Evolutionary conservation across 805 yeast species (phyloP).

Genomic region (Kregervanrija fluxuum): DNA sequence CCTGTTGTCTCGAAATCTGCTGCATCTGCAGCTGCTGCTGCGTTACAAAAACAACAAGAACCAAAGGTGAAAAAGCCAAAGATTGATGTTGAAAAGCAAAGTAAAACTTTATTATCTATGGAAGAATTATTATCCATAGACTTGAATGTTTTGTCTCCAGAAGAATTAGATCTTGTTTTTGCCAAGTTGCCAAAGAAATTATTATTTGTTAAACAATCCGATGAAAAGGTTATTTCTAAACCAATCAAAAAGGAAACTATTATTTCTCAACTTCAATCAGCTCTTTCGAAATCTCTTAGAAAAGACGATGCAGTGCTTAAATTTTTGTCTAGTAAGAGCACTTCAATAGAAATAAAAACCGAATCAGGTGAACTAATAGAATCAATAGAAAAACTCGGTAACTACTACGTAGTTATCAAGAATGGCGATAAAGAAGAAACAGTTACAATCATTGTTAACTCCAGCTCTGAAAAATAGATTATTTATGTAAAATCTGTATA

Average conservation of each 20-base stretch:
- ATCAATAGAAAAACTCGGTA: constrained; percentile 15
- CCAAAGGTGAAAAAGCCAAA: constrained; percentile 5
- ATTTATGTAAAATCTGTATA: neutral
- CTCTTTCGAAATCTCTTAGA: constrained; percentile 6
- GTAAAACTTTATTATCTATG: constrained; percentile 13
- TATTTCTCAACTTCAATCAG: constrained; percentile 6
- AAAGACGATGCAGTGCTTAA: constrained; percentile 11
- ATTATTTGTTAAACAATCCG: constrained; percentile 19
- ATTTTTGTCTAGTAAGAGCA: constrained; percentile 16
- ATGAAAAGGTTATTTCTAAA: constrained; percentile 11
- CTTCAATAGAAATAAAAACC: constrained; percentile 12
- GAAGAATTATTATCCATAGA: constrained; percentile 23
- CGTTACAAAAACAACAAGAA: constrained; percentile 7
- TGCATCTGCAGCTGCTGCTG: constrained; percentile 7
- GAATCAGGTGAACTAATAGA: constrained; percentile 12
- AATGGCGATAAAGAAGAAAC: constrained; percentile 14
- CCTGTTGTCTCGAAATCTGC: constrained; percentile 23
- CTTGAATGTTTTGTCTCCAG: constrained; percentile 14
- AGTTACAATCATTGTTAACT: constrained; percentile 17
- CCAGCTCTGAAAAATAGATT: constrained; percentile 12
- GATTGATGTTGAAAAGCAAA: constrained; percentile 3
- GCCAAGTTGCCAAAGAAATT: constrained; percentile 22
- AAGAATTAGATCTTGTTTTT: constrained; percentile 16
- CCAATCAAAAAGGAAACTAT: constrained; percentile 6
- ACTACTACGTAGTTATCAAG: constrained; percentile 16